Evolutionary conservation across 2,329 filamentous ascomycete genomes (phyloP).

Genomic region (Colletotrichum lindemuthianum): DNA sequence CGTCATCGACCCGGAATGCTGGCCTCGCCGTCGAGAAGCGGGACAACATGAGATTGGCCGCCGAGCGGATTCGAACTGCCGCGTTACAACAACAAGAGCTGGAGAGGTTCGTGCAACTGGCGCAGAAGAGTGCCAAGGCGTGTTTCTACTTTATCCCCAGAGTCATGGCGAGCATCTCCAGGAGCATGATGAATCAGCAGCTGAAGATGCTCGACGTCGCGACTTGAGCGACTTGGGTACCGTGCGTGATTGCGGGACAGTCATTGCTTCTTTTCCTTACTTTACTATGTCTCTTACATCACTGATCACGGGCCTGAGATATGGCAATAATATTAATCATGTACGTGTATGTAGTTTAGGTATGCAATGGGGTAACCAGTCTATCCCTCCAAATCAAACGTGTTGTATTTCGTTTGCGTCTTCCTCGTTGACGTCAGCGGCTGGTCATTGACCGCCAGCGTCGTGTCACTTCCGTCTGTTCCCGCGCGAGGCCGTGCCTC

Average conservation of each 20-base stretch:
- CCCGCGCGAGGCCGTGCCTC: not conserved
- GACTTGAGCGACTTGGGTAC: not conserved
- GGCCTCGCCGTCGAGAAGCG: not conserved
- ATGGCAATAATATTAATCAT: not conserved
- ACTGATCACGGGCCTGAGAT: not conserved
- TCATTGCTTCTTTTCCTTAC: not conserved
- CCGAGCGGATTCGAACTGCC: not conserved
- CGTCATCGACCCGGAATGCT: not conserved
- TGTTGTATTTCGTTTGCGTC: conserved; percentile 17
- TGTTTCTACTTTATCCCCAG: conserved; percentile 12
- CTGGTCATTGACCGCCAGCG: not conserved
- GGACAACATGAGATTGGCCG: not conserved
- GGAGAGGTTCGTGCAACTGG: not conserved
- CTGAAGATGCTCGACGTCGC: conserved; percentile 1
- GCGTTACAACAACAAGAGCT: not conserved
- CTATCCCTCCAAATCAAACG: conserved; percentile 17
- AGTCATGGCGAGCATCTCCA: not conserved
- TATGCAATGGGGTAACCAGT: not conserved
- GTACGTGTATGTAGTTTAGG: not conserved
- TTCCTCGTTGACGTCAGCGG: not conserved
- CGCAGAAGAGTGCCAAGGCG: conserved; percentile 17
- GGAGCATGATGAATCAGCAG: conserved; percentile 7
- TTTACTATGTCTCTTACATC: not conserved
- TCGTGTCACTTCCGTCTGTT: not conserved
- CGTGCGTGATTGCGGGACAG: not conserved